A percentile compares a stretch with the other conserved stretches of the same genome.
Evolutionary conservation across 2,329 filamentous ascomycete genomes (phyloP).

Genomic region (Xylaria sp.): DNA sequence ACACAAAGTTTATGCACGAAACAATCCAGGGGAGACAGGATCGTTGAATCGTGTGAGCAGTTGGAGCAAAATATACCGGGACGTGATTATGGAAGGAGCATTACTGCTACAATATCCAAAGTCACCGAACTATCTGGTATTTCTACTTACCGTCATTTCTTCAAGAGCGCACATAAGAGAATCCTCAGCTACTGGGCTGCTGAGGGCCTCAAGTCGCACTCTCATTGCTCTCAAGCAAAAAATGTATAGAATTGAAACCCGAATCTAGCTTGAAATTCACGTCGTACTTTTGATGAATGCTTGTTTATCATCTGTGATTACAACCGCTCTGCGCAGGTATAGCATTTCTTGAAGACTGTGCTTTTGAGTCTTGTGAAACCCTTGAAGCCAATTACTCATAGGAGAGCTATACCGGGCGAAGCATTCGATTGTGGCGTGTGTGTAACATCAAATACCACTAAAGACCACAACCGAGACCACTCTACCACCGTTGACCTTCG

Average conservation of each 20-base stretch:
- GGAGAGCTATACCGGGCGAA: too few species aligned
- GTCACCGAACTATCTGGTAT: background rate
- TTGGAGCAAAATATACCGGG: background rate
- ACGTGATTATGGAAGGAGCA: background rate
- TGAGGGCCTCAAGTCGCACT: background rate
- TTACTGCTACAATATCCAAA: background rate
- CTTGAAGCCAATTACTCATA: too few species aligned
- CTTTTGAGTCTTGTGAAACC: too few species aligned
- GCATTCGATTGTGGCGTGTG: too few species aligned
- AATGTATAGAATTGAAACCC: background rate
- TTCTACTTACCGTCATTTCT: background rate
- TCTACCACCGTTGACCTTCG: too few species aligned
- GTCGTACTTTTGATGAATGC: background rate
- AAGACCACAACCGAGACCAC: too few species aligned
- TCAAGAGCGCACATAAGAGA: background rate
- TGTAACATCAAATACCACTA: too few species aligned
- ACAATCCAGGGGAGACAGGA: background rate
- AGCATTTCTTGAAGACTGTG: background rate
- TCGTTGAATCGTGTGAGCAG: background rate
- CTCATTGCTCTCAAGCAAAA: background rate
- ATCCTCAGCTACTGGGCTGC: too few species aligned
- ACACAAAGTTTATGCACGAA: background rate
- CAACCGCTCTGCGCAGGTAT: background rate
- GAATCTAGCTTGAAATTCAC: background rate
- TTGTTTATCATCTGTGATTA: background rate